Percentiles rank a stretch among this genome's conserved stretches.
phyloP scores from a whole-genome alignment of 2,329 filamentous ascomycete genomes.

The Teratosphaeria gauchensis region DNA sequence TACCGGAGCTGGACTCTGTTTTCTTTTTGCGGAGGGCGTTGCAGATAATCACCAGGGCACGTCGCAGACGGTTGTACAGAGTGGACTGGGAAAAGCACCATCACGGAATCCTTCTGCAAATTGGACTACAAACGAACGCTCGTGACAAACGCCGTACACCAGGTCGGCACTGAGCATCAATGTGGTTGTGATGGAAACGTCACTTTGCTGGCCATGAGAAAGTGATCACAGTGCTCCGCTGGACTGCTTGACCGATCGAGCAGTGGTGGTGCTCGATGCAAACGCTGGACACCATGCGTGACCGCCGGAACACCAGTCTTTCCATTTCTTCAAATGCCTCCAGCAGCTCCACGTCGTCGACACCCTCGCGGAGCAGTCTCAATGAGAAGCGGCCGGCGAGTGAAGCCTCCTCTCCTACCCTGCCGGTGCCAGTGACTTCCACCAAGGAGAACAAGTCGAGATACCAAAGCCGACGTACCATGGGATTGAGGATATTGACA shows the following conservation, averaged over 20 bases:
- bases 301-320: constrained; percentile 37
- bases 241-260: not conserved
- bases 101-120: not conserved
- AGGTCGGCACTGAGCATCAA: not conserved
- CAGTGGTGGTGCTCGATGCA: not conserved
- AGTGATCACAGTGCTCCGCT: too few relatives aligned
- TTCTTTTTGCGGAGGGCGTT: not conserved
- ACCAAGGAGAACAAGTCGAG: constrained; percentile 12
- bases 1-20: not conserved
- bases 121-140: not conserved
- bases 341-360: constrained; percentile 58
- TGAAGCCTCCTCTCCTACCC: constrained; percentile 12
- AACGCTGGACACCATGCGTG: constrained; percentile 29
- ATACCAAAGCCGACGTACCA: constrained; percentile 5
- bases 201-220: not conserved
- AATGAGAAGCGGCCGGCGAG: constrained; percentile 41
- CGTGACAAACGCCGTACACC: not conserved
- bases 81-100: not conserved
- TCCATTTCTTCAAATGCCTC: constrained; percentile 48
- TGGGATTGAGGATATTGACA: constrained; percentile 4
- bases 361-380: constrained; percentile 54
- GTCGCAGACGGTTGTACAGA: not conserved
- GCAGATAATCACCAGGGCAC: not conserved
- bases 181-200: not conserved
- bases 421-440: constrained; percentile 13